Percentiles rank a stretch among this genome's conserved stretches.
Evolutionary conservation across 2,329 filamentous ascomycete species (phyloP).

Genomic region (Aspergillaceae sp.): DNA sequence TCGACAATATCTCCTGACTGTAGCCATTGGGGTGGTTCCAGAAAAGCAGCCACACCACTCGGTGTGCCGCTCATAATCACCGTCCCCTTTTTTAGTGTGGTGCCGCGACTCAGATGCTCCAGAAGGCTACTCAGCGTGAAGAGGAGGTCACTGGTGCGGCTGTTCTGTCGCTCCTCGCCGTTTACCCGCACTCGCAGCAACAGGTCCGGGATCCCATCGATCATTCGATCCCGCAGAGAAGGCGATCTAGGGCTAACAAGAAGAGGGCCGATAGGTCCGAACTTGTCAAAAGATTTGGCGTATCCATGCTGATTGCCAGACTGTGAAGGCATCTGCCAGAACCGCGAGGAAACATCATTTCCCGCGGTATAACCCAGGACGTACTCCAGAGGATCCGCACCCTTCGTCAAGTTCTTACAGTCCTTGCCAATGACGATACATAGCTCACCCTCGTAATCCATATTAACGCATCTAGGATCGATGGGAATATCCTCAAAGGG

Average conservation of each 20-base stretch:
- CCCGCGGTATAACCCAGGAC: background rate
- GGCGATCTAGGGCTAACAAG: background rate
- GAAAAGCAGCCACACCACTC: background rate
- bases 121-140: background rate
- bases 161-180: background rate
- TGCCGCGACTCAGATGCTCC: background rate
- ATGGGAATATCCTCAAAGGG: no score
- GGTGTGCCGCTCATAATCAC: background rate
- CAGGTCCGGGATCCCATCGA: background rate
- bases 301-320: background rate
- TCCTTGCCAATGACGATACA: background rate
- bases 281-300: background rate
- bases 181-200: background rate
- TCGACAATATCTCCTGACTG: background rate
- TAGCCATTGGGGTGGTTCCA: background rate
- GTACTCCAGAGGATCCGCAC: background rate
- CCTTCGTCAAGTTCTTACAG: background rate
- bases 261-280: background rate
- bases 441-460: conserved; percentile 1
- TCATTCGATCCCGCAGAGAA: no score
- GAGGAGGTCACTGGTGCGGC: background rate
- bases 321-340: background rate
- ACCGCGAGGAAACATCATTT: background rate
- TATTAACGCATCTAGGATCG: no score
- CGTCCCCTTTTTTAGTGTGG: background rate